These are phyloP conservation scores for Solanum hybrid DNA, from an alignment of 305 asterid genomes.

Conservation along the genomic window DNA sequence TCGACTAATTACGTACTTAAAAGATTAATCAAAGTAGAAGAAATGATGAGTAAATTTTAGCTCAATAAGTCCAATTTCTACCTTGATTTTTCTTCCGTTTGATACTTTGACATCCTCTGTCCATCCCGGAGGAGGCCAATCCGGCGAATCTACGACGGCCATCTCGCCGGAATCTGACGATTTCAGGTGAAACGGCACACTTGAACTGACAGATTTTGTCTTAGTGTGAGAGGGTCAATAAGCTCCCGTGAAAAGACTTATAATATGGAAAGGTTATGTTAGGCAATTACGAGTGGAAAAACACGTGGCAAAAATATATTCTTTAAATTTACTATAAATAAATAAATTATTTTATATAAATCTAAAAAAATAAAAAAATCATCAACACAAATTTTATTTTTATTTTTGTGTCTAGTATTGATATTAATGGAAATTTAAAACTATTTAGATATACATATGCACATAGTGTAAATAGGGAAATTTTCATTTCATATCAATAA, in stretches of 20 bases:
- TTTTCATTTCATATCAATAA: background rate
- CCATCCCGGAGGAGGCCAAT: conserved; percentile 75
- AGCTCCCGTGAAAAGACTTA: background rate
- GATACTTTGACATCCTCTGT: conserved; percentile 33
- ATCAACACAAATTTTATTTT: background rate
- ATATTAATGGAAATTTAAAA: background rate
- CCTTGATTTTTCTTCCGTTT: conserved; percentile 53
- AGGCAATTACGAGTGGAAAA: background rate
- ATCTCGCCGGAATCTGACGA: conserved; percentile 19
- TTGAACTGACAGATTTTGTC: background rate
- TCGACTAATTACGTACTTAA: background rate
- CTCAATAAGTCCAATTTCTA: conserved; percentile 4
- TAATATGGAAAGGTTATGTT: background rate
- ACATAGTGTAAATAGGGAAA: background rate
- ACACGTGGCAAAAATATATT: background rate
- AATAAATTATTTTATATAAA: background rate
- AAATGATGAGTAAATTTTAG: background rate
- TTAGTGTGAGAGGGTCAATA: background rate
- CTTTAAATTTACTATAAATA: background rate
- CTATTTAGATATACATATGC: background rate
- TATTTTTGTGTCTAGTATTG: background rate
- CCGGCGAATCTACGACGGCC: conserved; percentile 32
- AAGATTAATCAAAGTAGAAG: background rate
- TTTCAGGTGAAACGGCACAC: background rate
- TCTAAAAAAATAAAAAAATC: background rate